Base-by-base conservation (phyloP, 2,329 filamentous ascomycete species). In the Hirsutella rhossiliensis region DNA sequence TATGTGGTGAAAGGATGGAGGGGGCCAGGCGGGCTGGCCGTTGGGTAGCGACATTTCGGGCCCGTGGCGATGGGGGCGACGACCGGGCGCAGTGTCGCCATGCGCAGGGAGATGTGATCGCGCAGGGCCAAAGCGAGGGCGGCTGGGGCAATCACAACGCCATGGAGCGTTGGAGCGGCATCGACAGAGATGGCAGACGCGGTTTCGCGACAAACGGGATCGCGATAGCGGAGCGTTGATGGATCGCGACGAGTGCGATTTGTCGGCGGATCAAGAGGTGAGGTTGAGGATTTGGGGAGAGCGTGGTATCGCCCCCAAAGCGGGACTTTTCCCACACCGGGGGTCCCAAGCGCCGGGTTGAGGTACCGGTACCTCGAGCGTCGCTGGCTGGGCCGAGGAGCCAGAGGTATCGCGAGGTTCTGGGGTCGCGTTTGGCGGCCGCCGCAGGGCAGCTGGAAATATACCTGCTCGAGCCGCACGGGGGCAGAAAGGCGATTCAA, bases 1-100 rank as follows among this genome's bases (percentile, higher is more conserved):
- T 51, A 62, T 57, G 49, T 72, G 65, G 56, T 68, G 65, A 49
- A 68, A 60, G 49, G 72, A 70, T 54, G 78, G 73, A 54, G 78
- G 71, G 50, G 73, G 73, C 81, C 82, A 84, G 71, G 66, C 60
- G 54, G 74, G 67, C 68, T 81, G 77, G 67, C 78, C 73, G 66
- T 80, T 80, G 65, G 73, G 68, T 67, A 80, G 69, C 63, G 80
- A 80, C 79, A 83, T 83, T 63, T 66, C 74, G 64, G 62, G 62
- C 64, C 65, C 64, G 58, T 61, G 61, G 62, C 65, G 69, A 65
- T 70, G 69, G 61, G 63, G 64, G 64, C 63, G 64, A 67, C 62
- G 56, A 61, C 61, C 54, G 60, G 65, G 62, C 64, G 49, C 65
- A 62, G 59, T 65, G 71, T 64, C 72, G 72, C 73, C 73, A 77